A percentile compares a stretch with the other conserved stretches of the same genome.
Evolutionary conservation across 306 rosid genomes (phyloP).

Genomic region (Lablab purpureus): DNA sequence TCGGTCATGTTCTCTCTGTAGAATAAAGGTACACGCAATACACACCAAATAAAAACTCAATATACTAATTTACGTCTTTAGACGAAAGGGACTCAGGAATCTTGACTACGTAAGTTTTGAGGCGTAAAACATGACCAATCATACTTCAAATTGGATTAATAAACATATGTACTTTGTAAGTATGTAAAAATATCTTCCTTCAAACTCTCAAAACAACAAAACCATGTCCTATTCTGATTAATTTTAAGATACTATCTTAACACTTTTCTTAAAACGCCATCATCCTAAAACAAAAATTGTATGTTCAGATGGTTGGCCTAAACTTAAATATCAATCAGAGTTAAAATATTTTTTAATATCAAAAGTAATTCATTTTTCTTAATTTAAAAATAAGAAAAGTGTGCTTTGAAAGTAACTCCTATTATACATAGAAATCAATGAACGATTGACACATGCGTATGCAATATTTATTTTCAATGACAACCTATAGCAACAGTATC

Average conservation of each 20-base stretch:
- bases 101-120: slow-evolving; percentile 4
- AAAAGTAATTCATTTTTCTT: too few relatives aligned
- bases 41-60: neutral
- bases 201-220: neutral
- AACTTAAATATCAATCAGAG: too few relatives aligned
- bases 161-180: neutral
- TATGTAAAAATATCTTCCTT: neutral
- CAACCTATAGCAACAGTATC: neutral
- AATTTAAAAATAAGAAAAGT: too few relatives aligned
- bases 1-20: slow-evolving; percentile 33
- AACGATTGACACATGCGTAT: neutral
- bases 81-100: slow-evolving; percentile 33
- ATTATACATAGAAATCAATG: too few relatives aligned
- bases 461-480: neutral
- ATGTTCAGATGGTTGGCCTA: too few relatives aligned
- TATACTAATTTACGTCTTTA: neutral
- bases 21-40: slow-evolving; percentile 29
- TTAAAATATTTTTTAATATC: too few relatives aligned
- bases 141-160: neutral
- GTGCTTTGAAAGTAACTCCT: too few relatives aligned
- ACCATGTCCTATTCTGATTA: neutral
- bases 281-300: too few relatives aligned
- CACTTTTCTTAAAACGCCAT: too few relatives aligned
- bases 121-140: slow-evolving; percentile 6
- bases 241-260: too few relatives aligned